Evolutionary conservation across 345 rosid species (phyloP).

Genomic region (Ceriops zippeliana): DNA sequence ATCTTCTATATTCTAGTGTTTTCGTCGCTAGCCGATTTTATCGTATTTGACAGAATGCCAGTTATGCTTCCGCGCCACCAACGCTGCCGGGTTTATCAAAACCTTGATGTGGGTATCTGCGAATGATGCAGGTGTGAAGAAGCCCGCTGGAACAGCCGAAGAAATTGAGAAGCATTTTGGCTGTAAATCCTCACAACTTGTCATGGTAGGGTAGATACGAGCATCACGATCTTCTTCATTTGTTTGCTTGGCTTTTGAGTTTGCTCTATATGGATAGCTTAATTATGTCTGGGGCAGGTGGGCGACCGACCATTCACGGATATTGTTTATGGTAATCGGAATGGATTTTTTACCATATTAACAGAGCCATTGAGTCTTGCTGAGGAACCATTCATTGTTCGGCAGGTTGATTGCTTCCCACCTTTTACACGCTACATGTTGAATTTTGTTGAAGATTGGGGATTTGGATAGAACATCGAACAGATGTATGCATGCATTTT

Average conservation of each 20-base stretch:
- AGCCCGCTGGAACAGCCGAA: constrained; percentile 92
- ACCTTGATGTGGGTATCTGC: constrained; percentile 12
- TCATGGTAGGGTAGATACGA: constrained; percentile 51
- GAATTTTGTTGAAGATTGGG: no score
- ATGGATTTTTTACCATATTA: constrained; percentile 73
- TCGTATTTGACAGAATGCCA: no score
- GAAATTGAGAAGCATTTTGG: constrained; percentile 96
- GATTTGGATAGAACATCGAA: no score
- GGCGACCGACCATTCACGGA: constrained; percentile 98
- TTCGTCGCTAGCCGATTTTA: no score
- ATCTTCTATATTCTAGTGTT: no score
- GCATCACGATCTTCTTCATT: constrained; percentile 6
- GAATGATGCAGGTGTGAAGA: constrained; percentile 58
- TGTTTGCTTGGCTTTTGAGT: background rate
- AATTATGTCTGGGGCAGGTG: constrained; percentile 48
- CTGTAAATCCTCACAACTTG: constrained; percentile 66
- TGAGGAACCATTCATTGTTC: constrained; percentile 89
- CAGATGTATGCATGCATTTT: no score
- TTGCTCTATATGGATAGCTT: constrained; percentile 11
- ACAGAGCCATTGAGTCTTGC: constrained; percentile 72
- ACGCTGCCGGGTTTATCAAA: constrained; percentile 1
- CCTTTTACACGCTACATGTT: background rate
- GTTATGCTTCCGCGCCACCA: background rate
- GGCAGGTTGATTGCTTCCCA: constrained; percentile 60
- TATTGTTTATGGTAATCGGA: constrained; percentile 78